phyloP scores from a whole-genome alignment of 192 early-diverging fungal genomes.

The Spinellus fusiger region DNA sequence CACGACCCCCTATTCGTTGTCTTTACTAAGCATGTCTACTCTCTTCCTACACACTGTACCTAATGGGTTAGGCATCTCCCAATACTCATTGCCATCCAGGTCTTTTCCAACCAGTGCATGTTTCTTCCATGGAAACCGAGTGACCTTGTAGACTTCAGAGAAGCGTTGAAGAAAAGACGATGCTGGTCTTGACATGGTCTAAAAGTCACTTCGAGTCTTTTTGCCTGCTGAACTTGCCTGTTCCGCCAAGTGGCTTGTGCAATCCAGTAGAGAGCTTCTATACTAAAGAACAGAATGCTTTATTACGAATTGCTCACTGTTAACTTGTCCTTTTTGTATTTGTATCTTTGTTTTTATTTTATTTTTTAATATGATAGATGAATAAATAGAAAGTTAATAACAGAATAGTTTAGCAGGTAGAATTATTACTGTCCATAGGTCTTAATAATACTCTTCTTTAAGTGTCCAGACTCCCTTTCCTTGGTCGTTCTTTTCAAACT shows the following conservation, averaged over 20 bases:
- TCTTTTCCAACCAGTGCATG: conserved; percentile 29
- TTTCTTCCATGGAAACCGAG: conserved; percentile 29
- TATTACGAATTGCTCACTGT: too few relatives aligned
- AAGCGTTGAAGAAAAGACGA: conserved; percentile 9
- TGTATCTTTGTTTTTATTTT: too few relatives aligned
- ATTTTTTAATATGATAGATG: too few relatives aligned
- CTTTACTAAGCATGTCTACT: not conserved
- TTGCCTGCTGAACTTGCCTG: not conserved
- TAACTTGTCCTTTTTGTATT: too few relatives aligned
- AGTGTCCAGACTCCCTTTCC: conserved; percentile 49
- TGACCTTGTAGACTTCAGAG: conserved; percentile 15
- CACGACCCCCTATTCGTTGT: conserved; percentile 14
- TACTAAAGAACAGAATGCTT: too few relatives aligned
- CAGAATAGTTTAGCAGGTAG: too few relatives aligned
- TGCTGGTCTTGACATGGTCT: not conserved
- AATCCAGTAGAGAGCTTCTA: too few relatives aligned
- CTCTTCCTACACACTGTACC: conserved; percentile 2
- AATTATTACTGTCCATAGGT: too few relatives aligned
- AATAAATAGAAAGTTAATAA: too few relatives aligned
- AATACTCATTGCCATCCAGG: conserved; percentile 31
- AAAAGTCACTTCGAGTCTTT: not conserved
- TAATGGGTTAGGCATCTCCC: conserved; percentile 27
- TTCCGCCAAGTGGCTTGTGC: not conserved
- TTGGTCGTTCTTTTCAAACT: conserved; percentile 32
- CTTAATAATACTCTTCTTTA: conserved; percentile 47